These are phyloP conservation scores for Populus deltoides DNA, from an alignment of 345 rosid genomes.

Conservation along the genomic window DNA sequence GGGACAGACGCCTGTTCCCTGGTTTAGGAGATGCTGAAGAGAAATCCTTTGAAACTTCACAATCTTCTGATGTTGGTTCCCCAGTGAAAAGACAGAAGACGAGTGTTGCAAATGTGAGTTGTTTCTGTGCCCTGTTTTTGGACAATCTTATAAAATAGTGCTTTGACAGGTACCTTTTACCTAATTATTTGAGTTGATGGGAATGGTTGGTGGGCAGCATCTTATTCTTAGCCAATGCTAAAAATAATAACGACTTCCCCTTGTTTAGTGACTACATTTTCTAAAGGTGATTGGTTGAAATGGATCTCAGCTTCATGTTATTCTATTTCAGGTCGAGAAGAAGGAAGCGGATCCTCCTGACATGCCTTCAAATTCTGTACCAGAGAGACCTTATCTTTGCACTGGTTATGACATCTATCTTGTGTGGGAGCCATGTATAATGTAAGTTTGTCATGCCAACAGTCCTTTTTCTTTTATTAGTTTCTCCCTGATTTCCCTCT, in stretches of 20 bases:
- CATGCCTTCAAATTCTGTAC: conserved; percentile 15
- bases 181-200: not conserved
- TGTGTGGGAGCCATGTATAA: conserved; percentile 78
- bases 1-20: conserved; percentile 69
- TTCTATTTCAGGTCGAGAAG: conserved; percentile 36
- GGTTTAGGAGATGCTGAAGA: conserved; percentile 16
- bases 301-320: not conserved
- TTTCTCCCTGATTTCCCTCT: not conserved
- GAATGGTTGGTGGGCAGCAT: not conserved
- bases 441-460: conserved; percentile 49
- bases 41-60: conserved; percentile 27
- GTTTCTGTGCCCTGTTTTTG: not conserved
- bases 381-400: conserved; percentile 68
- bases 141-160: not conserved
- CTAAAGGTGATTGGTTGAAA: not conserved
- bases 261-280: not conserved
- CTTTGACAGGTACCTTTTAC: not conserved
- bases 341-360: conserved; percentile 27
- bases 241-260: not conserved
- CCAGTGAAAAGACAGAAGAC: conserved; percentile 64
- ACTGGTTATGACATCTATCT: conserved; percentile 85
- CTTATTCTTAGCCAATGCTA: not conserved
- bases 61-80: conserved; percentile 27
- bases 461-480: not conserved
- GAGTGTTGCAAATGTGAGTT: conserved; percentile 36